Percentiles rank a stretch among this genome's conserved stretches.
These are phyloP conservation scores for Gastrolobium villosum DNA, from an alignment of 306 rosid genomes.

Conservation along the genomic window DNA sequence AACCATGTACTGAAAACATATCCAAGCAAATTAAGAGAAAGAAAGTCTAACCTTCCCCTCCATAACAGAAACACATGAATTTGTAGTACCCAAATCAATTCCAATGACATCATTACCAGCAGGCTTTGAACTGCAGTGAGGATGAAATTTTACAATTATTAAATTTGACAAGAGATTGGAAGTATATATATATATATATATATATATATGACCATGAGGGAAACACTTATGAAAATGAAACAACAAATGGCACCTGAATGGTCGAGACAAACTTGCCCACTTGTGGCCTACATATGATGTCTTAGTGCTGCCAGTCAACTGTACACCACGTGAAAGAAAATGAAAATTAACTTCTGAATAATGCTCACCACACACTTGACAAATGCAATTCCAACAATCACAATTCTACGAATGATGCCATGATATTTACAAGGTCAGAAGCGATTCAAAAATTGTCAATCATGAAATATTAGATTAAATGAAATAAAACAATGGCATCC, in stretches of 20 bases:
- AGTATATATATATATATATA: background rate
- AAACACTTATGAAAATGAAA: background rate
- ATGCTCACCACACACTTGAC: background rate
- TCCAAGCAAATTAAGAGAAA: background rate
- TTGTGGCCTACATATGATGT: constrained; percentile 54
- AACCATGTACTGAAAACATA: background rate
- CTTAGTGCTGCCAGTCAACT: constrained; percentile 63
- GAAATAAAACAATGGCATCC: background rate
- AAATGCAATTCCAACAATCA: background rate
- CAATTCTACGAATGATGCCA: background rate
- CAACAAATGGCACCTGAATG: constrained; percentile 67
- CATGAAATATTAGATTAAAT: background rate
- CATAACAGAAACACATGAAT: constrained; percentile 90
- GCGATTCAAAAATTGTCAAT: background rate
- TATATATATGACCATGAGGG: too few species aligned
- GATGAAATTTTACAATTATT: background rate
- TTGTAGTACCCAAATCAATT: constrained; percentile 90
- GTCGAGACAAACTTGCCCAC: constrained; percentile 71
- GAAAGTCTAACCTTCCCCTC: constrained; percentile 71
- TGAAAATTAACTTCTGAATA: background rate
- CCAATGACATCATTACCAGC: constrained; percentile 84
- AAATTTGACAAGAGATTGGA: background rate
- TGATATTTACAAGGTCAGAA: background rate
- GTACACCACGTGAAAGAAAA: constrained; percentile 29
- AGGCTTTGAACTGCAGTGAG: constrained; percentile 68